Evolutionary conservation across 2,329 filamentous ascomycete species (phyloP).

Genomic region (Aureobasidium pullulans): DNA sequence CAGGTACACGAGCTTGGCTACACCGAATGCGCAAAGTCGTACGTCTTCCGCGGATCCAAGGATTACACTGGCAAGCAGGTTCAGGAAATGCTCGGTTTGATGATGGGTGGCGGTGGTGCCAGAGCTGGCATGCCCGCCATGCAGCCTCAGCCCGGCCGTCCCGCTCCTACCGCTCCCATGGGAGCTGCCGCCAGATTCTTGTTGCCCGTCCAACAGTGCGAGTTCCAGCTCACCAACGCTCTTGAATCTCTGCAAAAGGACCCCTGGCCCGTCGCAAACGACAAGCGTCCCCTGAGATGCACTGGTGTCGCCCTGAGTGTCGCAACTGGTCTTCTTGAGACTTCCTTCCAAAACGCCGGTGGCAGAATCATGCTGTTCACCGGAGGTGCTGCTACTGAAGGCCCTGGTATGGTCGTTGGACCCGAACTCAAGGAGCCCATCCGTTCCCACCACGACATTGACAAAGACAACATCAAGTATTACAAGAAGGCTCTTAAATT

Average conservation of each 20-base stretch:
- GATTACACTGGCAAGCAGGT: conserved; percentile 98
- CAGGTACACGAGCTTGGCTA: conserved; percentile 98
- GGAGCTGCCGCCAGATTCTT: conserved; percentile 85
- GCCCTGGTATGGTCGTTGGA: conserved; percentile 92
- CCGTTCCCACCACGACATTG: conserved; percentile 96
- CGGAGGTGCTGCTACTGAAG: conserved; percentile 89
- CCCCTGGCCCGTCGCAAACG: conserved; percentile 93
- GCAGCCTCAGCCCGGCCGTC: conserved; percentile 64
- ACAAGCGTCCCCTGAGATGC: conserved; percentile 82
- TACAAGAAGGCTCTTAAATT: conserved; percentile 99
- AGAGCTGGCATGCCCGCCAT: conserved; percentile 62
- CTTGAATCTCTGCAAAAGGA: conserved; percentile 94
- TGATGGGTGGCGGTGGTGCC: conserved; percentile 44
- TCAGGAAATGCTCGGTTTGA: conserved; percentile 94
- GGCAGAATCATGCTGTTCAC: conserved; percentile 96
- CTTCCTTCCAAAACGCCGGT: conserved; percentile 90
- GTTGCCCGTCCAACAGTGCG: conserved; percentile 87
- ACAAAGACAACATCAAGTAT: conserved; percentile 97
- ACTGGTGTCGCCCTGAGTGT: conserved; percentile 96
- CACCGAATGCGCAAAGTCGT: conserved; percentile 95
- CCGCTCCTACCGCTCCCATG: conserved; percentile 54
- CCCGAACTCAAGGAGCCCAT: conserved; percentile 94
- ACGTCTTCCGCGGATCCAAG: conserved; percentile 96
- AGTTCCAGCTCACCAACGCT: conserved; percentile 94
- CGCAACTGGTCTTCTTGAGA: conserved; percentile 84